Percentiles rank a stretch among this genome's conserved stretches.
phyloP scores from a whole-genome alignment of 768 basidiomycete genomes.

The Coprinellus micaceus region DNA sequence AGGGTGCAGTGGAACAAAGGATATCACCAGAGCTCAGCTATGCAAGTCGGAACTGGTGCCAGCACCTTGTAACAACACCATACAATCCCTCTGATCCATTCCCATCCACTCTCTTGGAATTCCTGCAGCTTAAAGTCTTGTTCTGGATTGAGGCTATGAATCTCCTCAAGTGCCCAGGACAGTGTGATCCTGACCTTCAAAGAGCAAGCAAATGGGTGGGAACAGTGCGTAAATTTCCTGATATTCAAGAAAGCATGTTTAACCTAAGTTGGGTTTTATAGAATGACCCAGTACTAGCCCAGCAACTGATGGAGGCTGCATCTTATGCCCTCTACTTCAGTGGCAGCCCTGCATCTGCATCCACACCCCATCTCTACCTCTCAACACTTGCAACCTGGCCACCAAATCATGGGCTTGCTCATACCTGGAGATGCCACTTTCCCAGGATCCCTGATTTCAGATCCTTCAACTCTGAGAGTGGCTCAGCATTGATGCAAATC shows the following conservation, averaged over 20 bases:
- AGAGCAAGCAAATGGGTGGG: neutral
- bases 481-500: conserved; percentile 10
- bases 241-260: no score
- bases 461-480: neutral
- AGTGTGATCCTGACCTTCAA: neutral
- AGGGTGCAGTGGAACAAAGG: conserved; percentile 5
- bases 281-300: neutral
- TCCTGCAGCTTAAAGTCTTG: conserved; percentile 3
- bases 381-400: conserved; percentile 21
- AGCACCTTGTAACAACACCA: neutral
- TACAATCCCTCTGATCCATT: neutral
- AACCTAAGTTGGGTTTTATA: neutral
- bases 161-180: neutral
- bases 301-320: conserved; percentile 11
- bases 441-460: conserved; percentile 11
- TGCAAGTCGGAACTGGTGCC: conserved; percentile 10
- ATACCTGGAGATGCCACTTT: conserved; percentile 13
- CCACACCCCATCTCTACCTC: conserved; percentile 23
- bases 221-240: neutral
- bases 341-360: conserved; percentile 11
- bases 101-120: neutral
- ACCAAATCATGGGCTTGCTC: neutral
- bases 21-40: conserved; percentile 10
- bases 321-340: conserved; percentile 18
- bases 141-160: conserved; percentile 14